Percentiles rank a stretch among this genome's conserved stretches.
Evolutionary conservation across 2,329 filamentous ascomycete genomes (phyloP).

Genomic region (Xylariales sp.): DNA sequence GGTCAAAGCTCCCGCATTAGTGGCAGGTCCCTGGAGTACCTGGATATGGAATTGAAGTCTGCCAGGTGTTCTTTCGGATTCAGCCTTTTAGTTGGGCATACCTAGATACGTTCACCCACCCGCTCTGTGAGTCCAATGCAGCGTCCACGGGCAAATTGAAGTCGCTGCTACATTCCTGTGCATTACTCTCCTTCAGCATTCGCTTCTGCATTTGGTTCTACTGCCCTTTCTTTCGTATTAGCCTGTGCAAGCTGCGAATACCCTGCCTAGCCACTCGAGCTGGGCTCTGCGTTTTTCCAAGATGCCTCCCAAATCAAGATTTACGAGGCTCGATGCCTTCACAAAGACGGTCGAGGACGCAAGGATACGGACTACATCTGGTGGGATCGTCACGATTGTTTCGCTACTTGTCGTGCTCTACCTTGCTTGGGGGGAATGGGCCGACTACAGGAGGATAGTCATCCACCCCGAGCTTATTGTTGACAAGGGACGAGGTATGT

Average conservation of each 20-base stretch:
- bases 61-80: no score
- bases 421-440: conserved; percentile 92
- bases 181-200: conserved; percentile 10
- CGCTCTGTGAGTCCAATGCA: conserved; percentile 8
- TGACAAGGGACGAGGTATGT: conserved; percentile 85
- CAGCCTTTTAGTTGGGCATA: no score
- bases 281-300: conserved; percentile 5
- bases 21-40: no score
- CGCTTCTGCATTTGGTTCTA: conserved; percentile 5
- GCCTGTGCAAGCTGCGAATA: background rate
- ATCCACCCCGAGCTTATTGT: conserved; percentile 92
- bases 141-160: conserved; percentile 4
- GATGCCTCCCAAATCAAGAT: conserved; percentile 90
- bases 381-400: conserved; percentile 88
- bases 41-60: no score
- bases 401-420: conserved; percentile 85
- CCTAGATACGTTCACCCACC: no score
- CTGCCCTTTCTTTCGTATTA: conserved; percentile 3
- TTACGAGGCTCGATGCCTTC: conserved; percentile 96
- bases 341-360: conserved; percentile 99
- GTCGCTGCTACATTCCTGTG: conserved; percentile 3
- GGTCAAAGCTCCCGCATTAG: no score
- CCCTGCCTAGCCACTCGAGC: background rate
- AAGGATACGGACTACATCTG: conserved; percentile 88
- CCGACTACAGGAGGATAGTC: conserved; percentile 79